A percentile compares a stretch with the other conserved stretches of the same genome.
phyloP scores from a whole-genome alignment of 495 filamentous ascomycete genomes.

The Thermochaetoides thermophila region DNA sequence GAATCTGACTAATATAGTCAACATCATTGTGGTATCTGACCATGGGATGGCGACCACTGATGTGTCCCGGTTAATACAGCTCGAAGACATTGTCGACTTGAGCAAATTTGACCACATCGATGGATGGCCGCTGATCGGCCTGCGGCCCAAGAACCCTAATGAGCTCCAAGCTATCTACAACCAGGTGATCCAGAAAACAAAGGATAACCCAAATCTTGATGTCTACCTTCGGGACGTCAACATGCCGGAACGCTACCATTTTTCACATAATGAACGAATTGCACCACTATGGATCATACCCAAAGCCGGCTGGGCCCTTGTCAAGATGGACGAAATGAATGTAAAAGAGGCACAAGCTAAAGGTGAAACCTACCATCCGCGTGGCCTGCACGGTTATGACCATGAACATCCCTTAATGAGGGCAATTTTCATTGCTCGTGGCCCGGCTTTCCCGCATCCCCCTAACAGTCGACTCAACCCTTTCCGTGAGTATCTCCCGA shows the following conservation, averaged over 20 bases:
- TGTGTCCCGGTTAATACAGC: slow-evolving; percentile 64
- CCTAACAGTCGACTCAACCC: slow-evolving; percentile 62
- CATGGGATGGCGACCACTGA: slow-evolving; percentile 96
- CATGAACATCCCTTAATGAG: slow-evolving; percentile 82
- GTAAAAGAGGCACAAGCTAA: slow-evolving; percentile 44
- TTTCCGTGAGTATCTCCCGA: slow-evolving; percentile 93
- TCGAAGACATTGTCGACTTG: slow-evolving; percentile 80
- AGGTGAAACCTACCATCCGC: slow-evolving; percentile 53
- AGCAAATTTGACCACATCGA: slow-evolving; percentile 66
- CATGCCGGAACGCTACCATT: slow-evolving; percentile 86
- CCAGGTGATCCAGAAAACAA: slow-evolving; percentile 32
- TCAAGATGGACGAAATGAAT: slow-evolving; percentile 64
- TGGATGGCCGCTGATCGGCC: slow-evolving; percentile 85
- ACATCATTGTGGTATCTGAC: slow-evolving; percentile 94
- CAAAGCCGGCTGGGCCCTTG: slow-evolving; percentile 78
- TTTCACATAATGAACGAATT: slow-evolving; percentile 69
- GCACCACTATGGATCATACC: slow-evolving; percentile 88
- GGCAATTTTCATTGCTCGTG: slow-evolving; percentile 77
- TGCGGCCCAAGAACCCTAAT: slow-evolving; percentile 55
- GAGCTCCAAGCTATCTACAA: slow-evolving; percentile 42
- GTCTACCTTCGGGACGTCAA: slow-evolving; percentile 64
- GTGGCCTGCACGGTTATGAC: slow-evolving; percentile 81
- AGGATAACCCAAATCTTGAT: slow-evolving; percentile 53
- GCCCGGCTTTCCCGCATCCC: slow-evolving; percentile 73
- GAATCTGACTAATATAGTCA: slow-evolving; percentile 79